Conservation (phyloP, 495 filamentous ascomycete genomes). For the Neurospora sp. region DNA sequence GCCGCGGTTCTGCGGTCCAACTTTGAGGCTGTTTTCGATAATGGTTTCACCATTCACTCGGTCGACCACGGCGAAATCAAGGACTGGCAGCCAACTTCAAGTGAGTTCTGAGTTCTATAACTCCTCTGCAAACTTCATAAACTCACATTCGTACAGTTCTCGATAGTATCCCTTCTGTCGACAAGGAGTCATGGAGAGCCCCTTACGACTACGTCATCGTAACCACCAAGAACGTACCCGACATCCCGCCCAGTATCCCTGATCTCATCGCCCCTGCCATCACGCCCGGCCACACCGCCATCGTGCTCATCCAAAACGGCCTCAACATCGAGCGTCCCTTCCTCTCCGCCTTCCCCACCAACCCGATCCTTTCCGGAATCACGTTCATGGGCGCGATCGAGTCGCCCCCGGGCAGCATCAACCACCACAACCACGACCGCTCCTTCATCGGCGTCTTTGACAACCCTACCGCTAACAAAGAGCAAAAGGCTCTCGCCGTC, state of each 20-base stretch:
- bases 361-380: constrained; percentile 43
- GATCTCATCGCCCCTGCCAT: constrained; percentile 40
- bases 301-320: constrained; percentile 54
- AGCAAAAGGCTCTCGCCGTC: background rate
- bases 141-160: constrained; percentile 12
- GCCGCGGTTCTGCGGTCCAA: constrained; percentile 30
- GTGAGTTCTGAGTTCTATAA: background rate
- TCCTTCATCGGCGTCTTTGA: constrained; percentile 37
- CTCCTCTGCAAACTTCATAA: background rate
- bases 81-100: constrained; percentile 19
- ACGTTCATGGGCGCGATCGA: constrained; percentile 42
- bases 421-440: constrained; percentile 32
- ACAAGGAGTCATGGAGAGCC: constrained; percentile 8
- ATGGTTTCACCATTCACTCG: constrained; percentile 23
- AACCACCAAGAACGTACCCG: constrained; percentile 41
- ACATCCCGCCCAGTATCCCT: constrained; percentile 24
- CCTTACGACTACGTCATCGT: constrained; percentile 43
- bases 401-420: constrained; percentile 30
- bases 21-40: constrained; percentile 16
- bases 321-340: constrained; percentile 53
- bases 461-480: constrained; percentile 13
- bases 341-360: constrained; percentile 37
- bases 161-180: constrained; percentile 31
- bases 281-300: constrained; percentile 35
- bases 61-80: constrained; percentile 22